Conservation (phyloP, 2,329 filamentous ascomycete genomes). For the Pestalotiopsis sp. region DNA sequence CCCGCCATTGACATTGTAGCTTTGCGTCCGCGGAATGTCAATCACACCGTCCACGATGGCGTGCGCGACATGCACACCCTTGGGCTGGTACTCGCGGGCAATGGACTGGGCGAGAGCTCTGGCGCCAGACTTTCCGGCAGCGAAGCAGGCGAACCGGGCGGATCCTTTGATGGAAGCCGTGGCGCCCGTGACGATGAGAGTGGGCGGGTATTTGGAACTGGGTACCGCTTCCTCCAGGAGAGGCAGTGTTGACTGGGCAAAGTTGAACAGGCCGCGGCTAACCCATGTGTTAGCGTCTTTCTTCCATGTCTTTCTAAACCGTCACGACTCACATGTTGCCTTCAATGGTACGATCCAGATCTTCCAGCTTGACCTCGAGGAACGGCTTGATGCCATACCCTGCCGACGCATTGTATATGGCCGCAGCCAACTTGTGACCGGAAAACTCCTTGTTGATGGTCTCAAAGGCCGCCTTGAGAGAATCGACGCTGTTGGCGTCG, state of each 20-base stretch:
- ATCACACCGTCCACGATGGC: slow-evolving; percentile 84
- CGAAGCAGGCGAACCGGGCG: slow-evolving; percentile 69
- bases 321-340: slow-evolving; percentile 43
- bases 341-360: slow-evolving; percentile 45
- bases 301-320: background rate
- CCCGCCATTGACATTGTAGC: slow-evolving; percentile 42
- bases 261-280: slow-evolving; percentile 71
- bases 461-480: slow-evolving; percentile 54
- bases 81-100: slow-evolving; percentile 79
- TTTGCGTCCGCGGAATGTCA: slow-evolving; percentile 72
- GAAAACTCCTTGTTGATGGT: slow-evolving; percentile 60
- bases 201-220: slow-evolving; percentile 64
- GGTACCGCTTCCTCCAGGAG: slow-evolving; percentile 63
- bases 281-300: background rate
- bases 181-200: slow-evolving; percentile 83
- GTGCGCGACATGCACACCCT: slow-evolving; percentile 82
- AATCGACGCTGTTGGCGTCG: slow-evolving; percentile 52
- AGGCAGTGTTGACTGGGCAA: slow-evolving; percentile 71
- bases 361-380: slow-evolving; percentile 49
- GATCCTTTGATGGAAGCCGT: slow-evolving; percentile 77
- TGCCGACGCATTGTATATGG: slow-evolving; percentile 69
- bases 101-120: slow-evolving; percentile 74
- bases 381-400: slow-evolving; percentile 54
- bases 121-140: slow-evolving; percentile 77
- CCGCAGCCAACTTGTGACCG: slow-evolving; percentile 57